Conservation (phyloP, 139 green algal genomes). For the Tetraselmis chui region DNA sequence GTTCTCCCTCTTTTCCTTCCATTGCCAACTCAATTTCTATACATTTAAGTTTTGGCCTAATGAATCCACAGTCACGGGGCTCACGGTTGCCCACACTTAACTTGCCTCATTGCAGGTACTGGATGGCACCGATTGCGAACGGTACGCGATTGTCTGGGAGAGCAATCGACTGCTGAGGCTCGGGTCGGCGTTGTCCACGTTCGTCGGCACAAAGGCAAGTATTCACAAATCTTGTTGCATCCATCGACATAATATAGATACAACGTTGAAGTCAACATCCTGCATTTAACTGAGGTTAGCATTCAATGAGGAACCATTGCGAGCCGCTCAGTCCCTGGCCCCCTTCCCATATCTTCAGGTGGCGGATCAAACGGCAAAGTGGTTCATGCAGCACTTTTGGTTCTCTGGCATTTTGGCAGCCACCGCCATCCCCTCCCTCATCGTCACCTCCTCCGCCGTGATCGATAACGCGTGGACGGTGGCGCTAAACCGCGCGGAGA, state of each 20-base stretch:
- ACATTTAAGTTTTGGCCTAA: too few relatives aligned
- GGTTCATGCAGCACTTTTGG: slow-evolving; percentile 34
- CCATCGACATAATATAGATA: too few relatives aligned
- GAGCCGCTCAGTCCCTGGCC: too few relatives aligned
- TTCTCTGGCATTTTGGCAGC: slow-evolving; percentile 29
- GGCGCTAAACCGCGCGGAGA: slow-evolving; percentile 41
- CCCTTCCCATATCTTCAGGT: too few relatives aligned
- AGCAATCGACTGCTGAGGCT: slow-evolving; percentile 46
- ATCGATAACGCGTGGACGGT: slow-evolving; percentile 49
- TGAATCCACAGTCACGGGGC: too few relatives aligned
- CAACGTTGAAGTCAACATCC: too few relatives aligned
- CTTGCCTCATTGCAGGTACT: background rate
- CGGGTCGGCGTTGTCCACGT: slow-evolving; percentile 27
- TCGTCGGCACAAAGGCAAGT: slow-evolving; percentile 34
- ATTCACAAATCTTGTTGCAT: slow-evolving; percentile 11
- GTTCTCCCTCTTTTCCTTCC: too few relatives aligned
- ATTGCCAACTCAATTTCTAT: too few relatives aligned
- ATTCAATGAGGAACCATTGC: too few relatives aligned
- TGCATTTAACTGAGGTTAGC: too few relatives aligned
- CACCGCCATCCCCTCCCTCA: slow-evolving; percentile 24
- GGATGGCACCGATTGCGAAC: background rate
- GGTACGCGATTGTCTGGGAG: slow-evolving; percentile 68
- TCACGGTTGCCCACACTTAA: too few relatives aligned
- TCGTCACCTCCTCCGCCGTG: slow-evolving; percentile 21
- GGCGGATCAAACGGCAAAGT: slow-evolving; percentile 14